Evolutionary conservation across 163 green algal species (phyloP), one percentile per base, ranked within the genome.

Genomic region (Trebouxiophyceae sp.): DNA sequence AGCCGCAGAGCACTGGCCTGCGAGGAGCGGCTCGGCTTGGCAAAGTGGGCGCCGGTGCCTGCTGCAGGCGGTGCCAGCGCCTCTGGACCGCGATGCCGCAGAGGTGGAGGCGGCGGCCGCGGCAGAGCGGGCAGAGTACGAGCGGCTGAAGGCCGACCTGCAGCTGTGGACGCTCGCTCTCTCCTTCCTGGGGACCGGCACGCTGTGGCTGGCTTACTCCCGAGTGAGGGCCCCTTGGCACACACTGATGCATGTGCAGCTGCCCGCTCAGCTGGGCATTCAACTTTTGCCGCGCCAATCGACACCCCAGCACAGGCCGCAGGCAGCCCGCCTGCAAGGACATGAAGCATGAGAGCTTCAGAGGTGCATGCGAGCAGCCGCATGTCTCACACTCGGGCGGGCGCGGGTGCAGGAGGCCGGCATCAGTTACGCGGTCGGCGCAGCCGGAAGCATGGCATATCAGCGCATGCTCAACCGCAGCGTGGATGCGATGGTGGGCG

Each of bases 401-500:
- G n/a, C 57, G 20, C 47, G 32, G n/a, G 12, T 64, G 60, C 46
- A 77, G 70, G 80, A 93, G 44, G 72, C 85, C 5, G 84, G 78
- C 3, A 70, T 68, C 26, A 91, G 81, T 65, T 97, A 95, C 68
- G 57, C 78, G 4, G 62, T 91, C 24, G 91, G 91, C 2, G 85
- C 89, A 0, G 45, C 89, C 56, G 84, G 78, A 19, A 85, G 90
- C 54, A 63, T 91, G 4, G 27, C 86, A 0, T 96, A 96, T 77
- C 79, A 96, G 50, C 78, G 89, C 24, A 77, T 93, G 31, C 74
- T 96, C 23, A 77, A 82, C 57, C 71, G 76, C 22, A 87, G 67
- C 26, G 78, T 96, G 30, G 91, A 97, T 68, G 50, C 39, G 24
- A 54, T 86, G 27, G 71, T 50, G 3, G 72, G 67, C 2, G 33